These are phyloP conservation scores for Dillenia turbinata DNA, from an alignment of 164 flowering plant genomes.

Conservation along the genomic window DNA sequence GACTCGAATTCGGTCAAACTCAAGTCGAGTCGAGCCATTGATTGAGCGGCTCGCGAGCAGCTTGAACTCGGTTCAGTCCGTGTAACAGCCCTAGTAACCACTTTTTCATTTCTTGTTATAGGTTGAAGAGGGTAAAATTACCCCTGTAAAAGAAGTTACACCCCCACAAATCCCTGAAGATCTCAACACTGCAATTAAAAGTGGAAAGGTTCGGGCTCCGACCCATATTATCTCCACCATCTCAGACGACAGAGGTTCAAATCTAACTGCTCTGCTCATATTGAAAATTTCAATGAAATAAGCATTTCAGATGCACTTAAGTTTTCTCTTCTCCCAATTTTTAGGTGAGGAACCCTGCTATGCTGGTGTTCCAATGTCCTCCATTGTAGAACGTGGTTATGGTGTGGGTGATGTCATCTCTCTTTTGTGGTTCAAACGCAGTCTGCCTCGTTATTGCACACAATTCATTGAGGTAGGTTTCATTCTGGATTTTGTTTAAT, in stretches of 20 bases:
- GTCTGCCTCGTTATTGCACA: conserved; percentile 93
- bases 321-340: conserved; percentile 11
- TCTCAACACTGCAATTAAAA: conserved; percentile 83
- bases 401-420: conserved; percentile 97
- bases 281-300: neutral
- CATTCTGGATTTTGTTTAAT: neutral
- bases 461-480: conserved; percentile 71
- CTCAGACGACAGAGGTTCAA: conserved; percentile 94
- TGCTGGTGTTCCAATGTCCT: conserved; percentile 95
- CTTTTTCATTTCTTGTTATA: conserved; percentile 8
- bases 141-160: conserved; percentile 72
- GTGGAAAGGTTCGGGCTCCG: conserved; percentile 99
- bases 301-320: conserved; percentile 1
- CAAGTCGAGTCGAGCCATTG: no score
- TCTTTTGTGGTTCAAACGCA: conserved; percentile 93
- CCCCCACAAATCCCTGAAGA: conserved; percentile 99
- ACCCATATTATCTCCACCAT: conserved; percentile 97
- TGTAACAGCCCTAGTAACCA: no score
- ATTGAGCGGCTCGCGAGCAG: no score
- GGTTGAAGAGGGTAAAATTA: conserved; percentile 77
- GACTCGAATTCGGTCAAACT: no score
- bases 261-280: neutral
- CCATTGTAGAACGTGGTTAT: conserved; percentile 79
- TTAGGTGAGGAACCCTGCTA: conserved; percentile 93
- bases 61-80: no score